Percentiles rank a stretch among this genome's conserved stretches.
These are phyloP conservation scores for Mollisiaceae sp. DNA, from an alignment of 2,329 filamentous ascomycete genomes.

Conservation along the genomic window DNA sequence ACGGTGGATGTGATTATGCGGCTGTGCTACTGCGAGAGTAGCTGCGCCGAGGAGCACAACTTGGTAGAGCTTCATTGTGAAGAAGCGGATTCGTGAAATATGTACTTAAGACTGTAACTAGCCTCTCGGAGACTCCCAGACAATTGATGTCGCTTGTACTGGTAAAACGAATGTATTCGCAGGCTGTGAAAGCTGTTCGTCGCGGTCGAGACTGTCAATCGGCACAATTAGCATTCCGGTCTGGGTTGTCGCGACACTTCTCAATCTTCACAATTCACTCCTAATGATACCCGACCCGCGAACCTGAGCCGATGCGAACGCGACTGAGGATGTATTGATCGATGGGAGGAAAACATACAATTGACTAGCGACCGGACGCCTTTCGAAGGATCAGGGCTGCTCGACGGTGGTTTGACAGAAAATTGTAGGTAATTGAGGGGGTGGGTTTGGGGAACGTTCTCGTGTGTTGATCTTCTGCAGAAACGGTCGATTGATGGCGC, in stretches of 20 bases:
- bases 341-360: slow-evolving; percentile 23
- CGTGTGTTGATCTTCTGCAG: slow-evolving; percentile 8
- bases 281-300: slow-evolving; percentile 1
- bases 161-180: slow-evolving; percentile 27
- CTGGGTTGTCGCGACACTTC: slow-evolving; percentile 7
- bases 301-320: neutral
- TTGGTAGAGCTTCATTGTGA: slow-evolving; percentile 43
- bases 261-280: slow-evolving; percentile 1
- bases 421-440: slow-evolving; percentile 15
- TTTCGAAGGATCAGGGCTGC: slow-evolving; percentile 5
- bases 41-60: slow-evolving; percentile 45
- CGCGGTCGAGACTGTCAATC: slow-evolving; percentile 25
- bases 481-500: slow-evolving; percentile 21
- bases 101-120: slow-evolving; percentile 30
- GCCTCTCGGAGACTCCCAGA: slow-evolving; percentile 31
- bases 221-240: slow-evolving; percentile 32
- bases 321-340: neutral
- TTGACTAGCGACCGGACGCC: slow-evolving; percentile 29
- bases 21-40: slow-evolving; percentile 60
- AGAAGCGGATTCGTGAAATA: slow-evolving; percentile 40
- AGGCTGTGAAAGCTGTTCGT: slow-evolving; percentile 21
- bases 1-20: slow-evolving; percentile 63
- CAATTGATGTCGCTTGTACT: slow-evolving; percentile 10
- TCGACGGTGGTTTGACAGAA: neutral
- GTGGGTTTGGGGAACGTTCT: slow-evolving; percentile 9